A percentile compares a stretch with the other conserved stretches of the same genome.
Evolutionary conservation across 1,139 yeast genomes (phyloP).

Genomic region (Nakaseomyces delphensis): DNA sequence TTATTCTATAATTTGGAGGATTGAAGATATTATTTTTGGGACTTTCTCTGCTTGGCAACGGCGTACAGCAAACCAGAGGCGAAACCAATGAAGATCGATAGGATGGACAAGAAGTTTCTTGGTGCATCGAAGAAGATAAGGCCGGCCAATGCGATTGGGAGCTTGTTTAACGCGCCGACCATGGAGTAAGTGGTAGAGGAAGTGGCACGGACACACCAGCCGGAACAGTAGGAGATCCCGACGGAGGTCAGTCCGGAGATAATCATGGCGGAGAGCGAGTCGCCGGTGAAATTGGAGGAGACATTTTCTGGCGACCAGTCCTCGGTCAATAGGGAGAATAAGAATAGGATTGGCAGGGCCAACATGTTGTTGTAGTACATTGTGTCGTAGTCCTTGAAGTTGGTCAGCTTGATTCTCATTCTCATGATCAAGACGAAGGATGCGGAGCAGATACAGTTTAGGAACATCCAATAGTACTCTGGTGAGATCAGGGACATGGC

Average conservation of each 20-base stretch:
- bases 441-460: constrained; percentile 90
- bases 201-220: constrained; percentile 99
- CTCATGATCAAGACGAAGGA: constrained; percentile 90
- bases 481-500: constrained; percentile 45
- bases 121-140: constrained; percentile 90
- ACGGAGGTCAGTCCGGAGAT: constrained; percentile 90
- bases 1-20: no score
- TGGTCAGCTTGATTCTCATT: constrained; percentile 92
- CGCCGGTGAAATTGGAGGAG: constrained; percentile 62
- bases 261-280: constrained; percentile 74
- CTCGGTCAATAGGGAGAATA: constrained; percentile 69
- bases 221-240: constrained; percentile 96
- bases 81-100: constrained; percentile 88
- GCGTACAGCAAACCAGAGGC: constrained; percentile 92
- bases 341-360: constrained; percentile 77
- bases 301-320: constrained; percentile 87
- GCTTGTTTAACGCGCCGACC: constrained; percentile 98
- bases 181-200: constrained; percentile 96
- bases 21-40: constrained; percentile 32
- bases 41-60: constrained; percentile 73
- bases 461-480: constrained; percentile 95
- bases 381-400: constrained; percentile 96
- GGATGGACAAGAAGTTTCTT: constrained; percentile 81
- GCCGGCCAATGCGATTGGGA: constrained; percentile 94
- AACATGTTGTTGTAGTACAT: constrained; percentile 95